Base-by-base conservation (phyloP, 2,329 filamentous ascomycete species). In the Coleophoma cylindrospora region DNA sequence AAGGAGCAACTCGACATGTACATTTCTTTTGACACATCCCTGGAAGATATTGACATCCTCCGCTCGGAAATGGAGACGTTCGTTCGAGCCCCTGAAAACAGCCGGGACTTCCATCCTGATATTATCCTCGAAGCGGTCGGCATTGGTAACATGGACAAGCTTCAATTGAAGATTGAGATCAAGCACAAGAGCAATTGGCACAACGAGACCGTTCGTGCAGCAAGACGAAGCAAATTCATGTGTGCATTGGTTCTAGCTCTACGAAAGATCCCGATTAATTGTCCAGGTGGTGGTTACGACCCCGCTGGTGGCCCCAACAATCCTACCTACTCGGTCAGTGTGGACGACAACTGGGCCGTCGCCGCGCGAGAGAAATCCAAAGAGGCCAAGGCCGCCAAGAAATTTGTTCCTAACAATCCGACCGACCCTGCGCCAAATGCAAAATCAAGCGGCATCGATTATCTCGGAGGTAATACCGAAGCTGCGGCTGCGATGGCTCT, bases 131-230 rank as follows among this genome's bases (percentile, higher is more conserved):
- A 89, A 59, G 82, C 96, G 14, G 76, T 81, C 22, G 83, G 89
- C 49, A 83, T 97, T 34, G 87, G 86, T 38, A 86, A 91, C 62
- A 83, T 95, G 74, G 89, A 95, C 70, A 96, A 96, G 72, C 75
- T 97, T 46, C 80, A 87, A 60, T 80, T 99, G 49, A 83, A 84
- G 61, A 77, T 96, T 37, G 85, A 88, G 61, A 91, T 96, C 64
- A 84, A 87, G 63, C 91, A 97, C 76, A 97, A 97, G 72, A 89
- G 86, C 51, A 94, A 92, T 71, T 92, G 89, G 88, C 83, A 89
- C 59, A 91, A 96, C 68, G 92, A 96, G 59, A 77, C 81, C 1
- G 79, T 96, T 38, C 87, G 91, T 38, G 85, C 86, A 15, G 80
- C 86, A 7, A 84, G 91, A 47, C 84, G 92, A 53, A 95, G 88